Evolutionary conservation across 106 monocot genomes (phyloP).

Genomic region (Cymbidium sinense): DNA sequence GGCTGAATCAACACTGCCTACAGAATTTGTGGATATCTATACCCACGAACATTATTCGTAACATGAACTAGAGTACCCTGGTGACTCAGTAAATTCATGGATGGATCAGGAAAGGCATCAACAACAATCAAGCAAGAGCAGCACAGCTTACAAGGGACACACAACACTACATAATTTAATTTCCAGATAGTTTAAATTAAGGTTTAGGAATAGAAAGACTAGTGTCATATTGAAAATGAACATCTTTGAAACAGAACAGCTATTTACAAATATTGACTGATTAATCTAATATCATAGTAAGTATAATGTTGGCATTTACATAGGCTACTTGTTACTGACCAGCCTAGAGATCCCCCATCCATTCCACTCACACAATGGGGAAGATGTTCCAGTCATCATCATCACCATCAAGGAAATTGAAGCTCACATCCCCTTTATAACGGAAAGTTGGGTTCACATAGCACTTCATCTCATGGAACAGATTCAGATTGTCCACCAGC

Average conservation of each 20-base stretch:
- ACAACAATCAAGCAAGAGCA: not conserved
- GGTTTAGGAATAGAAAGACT: not conserved
- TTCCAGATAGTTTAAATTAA: not conserved
- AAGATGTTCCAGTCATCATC: slow-evolving; percentile 37
- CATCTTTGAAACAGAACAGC: not conserved
- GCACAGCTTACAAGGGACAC: not conserved
- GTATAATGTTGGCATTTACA: slow-evolving; percentile 6
- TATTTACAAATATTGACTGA: slow-evolving; percentile 3
- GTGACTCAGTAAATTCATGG: too few species aligned
- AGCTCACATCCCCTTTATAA: slow-evolving; percentile 57
- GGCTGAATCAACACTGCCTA: too few species aligned
- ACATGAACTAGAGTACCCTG: too few species aligned
- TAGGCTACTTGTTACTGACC: not conserved
- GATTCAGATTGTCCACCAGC: slow-evolving; percentile 94
- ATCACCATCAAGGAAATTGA: slow-evolving; percentile 41
- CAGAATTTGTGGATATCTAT: too few species aligned
- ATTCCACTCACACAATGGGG: slow-evolving; percentile 29
- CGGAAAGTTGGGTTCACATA: slow-evolving; percentile 82
- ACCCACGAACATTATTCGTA: too few species aligned
- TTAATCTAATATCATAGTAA: not conserved
- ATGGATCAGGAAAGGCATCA: too few species aligned
- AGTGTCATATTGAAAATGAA: not conserved
- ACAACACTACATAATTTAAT: not conserved
- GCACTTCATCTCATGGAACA: slow-evolving; percentile 97
- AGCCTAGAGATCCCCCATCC: slow-evolving; percentile 1